A percentile compares a stretch with the other conserved stretches of the same genome.
These are phyloP conservation scores for Colletotrichum neosansevieriae DNA, from an alignment of 2,329 filamentous ascomycete genomes.

Conservation along the genomic window DNA sequence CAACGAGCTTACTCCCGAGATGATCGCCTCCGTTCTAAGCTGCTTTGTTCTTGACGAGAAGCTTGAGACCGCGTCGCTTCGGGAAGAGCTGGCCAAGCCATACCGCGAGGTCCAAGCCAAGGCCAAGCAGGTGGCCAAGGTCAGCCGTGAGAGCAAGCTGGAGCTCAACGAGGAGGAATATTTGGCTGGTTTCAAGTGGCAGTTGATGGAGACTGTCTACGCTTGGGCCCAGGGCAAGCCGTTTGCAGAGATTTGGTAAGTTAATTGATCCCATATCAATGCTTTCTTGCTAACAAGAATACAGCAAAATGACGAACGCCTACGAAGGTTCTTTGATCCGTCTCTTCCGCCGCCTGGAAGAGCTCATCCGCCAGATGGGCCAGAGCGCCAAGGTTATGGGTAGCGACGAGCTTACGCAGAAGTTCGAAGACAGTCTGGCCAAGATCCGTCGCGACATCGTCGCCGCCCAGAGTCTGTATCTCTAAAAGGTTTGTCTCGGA, in stretches of 20 bases:
- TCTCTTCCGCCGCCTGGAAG: conserved; percentile 94
- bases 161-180: conserved; percentile 97
- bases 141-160: conserved; percentile 94
- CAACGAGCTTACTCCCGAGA: conserved; percentile 91
- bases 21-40: conserved; percentile 86
- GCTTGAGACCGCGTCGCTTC: conserved; percentile 80
- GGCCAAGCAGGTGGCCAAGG: conserved; percentile 89
- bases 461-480: conserved; percentile 91
- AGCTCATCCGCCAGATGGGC: conserved; percentile 93
- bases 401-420: conserved; percentile 90
- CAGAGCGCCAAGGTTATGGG: conserved; percentile 98
- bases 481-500: conserved; percentile 66
- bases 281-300: conserved; percentile 20
- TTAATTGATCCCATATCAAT: conserved; percentile 42
- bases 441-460: conserved; percentile 96
- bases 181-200: conserved; percentile 87
- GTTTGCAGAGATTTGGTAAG: conserved; percentile 95
- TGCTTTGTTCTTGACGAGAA: conserved; percentile 99
- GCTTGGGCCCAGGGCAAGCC: conserved; percentile 91
- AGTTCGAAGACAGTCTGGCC: conserved; percentile 87
- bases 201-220: conserved; percentile 96
- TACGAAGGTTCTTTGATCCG: conserved; percentile 98
- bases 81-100: conserved; percentile 88
- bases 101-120: conserved; percentile 89
- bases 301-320: conserved; percentile 97